These are phyloP conservation scores for Mycena rebaudengoi DNA, from an alignment of 768 basidiomycete species.

Conservation along the genomic window DNA sequence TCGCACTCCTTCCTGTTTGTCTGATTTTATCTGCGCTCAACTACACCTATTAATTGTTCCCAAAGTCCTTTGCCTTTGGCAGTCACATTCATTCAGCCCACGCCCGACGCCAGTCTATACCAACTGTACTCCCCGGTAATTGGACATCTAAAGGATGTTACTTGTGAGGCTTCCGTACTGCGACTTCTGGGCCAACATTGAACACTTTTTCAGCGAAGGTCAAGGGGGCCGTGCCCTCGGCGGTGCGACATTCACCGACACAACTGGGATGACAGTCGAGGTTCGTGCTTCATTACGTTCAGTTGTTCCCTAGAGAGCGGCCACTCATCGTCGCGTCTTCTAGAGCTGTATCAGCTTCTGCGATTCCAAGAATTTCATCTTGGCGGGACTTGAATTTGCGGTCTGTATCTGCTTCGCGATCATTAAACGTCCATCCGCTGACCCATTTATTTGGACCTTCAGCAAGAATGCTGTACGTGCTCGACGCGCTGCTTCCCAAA, in stretches of 20 bases:
- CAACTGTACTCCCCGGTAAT: conserved; percentile 54
- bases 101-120: conserved; percentile 50
- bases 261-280: conserved; percentile 68
- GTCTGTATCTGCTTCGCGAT: conserved; percentile 30
- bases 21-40: background rate
- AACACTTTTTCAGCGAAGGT: conserved; percentile 52
- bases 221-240: conserved; percentile 57
- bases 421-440: conserved; percentile 6
- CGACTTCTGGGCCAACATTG: background rate
- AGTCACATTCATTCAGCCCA: conserved; percentile 23
- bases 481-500: background rate
- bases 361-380: conserved; percentile 56
- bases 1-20: conserved; percentile 25
- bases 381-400: conserved; percentile 75
- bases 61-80: conserved; percentile 22
- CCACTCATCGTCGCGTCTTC: background rate
- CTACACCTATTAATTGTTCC: background rate
- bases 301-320: background rate
- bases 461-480: conserved; percentile 65
- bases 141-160: conserved; percentile 73
- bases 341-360: conserved; percentile 56
- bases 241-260: conserved; percentile 54
- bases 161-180: conserved; percentile 50
- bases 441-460: conserved; percentile 5
- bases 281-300: conserved; percentile 13